Conservation (phyloP, 129 eudicot genomes). For the Flaveria linearis region DNA sequence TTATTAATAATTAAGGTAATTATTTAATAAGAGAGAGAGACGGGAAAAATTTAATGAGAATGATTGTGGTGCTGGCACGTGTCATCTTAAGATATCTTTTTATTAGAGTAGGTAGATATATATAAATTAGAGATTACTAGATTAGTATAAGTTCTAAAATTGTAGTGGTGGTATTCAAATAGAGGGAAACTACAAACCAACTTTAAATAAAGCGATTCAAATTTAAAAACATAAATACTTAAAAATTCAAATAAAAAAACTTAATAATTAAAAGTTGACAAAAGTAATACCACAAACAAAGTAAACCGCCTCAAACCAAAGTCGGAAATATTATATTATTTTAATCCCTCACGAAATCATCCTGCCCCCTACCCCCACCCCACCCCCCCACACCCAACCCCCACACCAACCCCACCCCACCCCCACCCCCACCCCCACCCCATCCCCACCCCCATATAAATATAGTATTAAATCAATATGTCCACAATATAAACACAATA, state of each 20-base stretch:
- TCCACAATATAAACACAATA: conserved; percentile 15
- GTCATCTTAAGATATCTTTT: too few species aligned
- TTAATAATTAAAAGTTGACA: not conserved
- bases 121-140: not conserved
- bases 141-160: not conserved
- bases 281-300: conserved; percentile 11
- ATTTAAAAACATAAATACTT: not conserved
- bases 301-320: conserved; percentile 15
- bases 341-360: conserved; percentile 33
- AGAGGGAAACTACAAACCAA: not conserved
- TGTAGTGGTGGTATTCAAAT: not conserved
- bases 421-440: too few species aligned
- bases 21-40: too few species aligned
- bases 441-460: conserved; percentile 21
- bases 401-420: not conserved
- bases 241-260: not conserved
- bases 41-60: too few species aligned
- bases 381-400: not conserved
- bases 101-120: too few species aligned
- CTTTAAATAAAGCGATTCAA: not conserved
- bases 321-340: conserved; percentile 16
- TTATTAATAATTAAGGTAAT: too few species aligned
- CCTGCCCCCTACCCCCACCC: conserved; percentile 21
- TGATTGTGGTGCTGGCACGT: too few species aligned
- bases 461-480: not conserved